Percentiles rank a stretch among this genome's conserved stretches.
phyloP scores from a whole-genome alignment of 331 rosid species.

The Cydonia oblonga region DNA sequence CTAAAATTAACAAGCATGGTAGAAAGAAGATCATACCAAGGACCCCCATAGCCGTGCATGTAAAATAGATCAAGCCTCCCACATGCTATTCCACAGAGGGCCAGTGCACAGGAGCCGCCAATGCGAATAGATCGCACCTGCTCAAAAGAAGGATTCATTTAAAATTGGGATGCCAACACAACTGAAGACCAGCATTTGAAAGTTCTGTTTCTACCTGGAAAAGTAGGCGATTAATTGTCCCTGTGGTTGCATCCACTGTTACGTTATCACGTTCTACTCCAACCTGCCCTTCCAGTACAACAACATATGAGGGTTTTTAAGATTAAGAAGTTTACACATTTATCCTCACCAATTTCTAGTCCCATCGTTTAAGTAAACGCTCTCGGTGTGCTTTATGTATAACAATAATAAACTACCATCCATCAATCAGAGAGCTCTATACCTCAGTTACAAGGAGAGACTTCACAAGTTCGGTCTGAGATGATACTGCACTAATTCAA shows the following conservation, averaged over 20 bases:
- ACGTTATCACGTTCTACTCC: constrained; percentile 68
- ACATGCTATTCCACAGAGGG: constrained; percentile 92
- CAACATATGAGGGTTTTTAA: constrained; percentile 9
- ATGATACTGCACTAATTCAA: constrained; percentile 55
- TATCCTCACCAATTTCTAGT: neutral
- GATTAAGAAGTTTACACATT: neutral
- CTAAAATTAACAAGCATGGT: neutral
- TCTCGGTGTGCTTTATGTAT: neutral
- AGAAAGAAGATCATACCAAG: constrained; percentile 54
- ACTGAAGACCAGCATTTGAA: neutral
- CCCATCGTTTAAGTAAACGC: neutral
- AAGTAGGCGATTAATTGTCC: constrained; percentile 68
- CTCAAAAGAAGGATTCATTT: constrained; percentile 2
- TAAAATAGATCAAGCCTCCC: constrained; percentile 84
- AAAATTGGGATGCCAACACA: constrained; percentile 3
- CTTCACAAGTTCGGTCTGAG: constrained; percentile 62
- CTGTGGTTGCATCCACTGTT: constrained; percentile 51
- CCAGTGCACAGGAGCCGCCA: constrained; percentile 87
- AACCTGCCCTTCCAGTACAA: constrained; percentile 44
- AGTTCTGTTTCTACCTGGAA: constrained; percentile 46
- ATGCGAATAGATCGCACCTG: constrained; percentile 93
- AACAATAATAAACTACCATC: neutral
- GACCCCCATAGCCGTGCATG: constrained; percentile 70
- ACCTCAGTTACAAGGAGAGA: constrained; percentile 95
- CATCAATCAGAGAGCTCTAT: constrained; percentile 2